Evolutionary conservation across 2,329 filamentous ascomycete species (phyloP).

Genomic region (Aaosphaeria pasadenensis): DNA sequence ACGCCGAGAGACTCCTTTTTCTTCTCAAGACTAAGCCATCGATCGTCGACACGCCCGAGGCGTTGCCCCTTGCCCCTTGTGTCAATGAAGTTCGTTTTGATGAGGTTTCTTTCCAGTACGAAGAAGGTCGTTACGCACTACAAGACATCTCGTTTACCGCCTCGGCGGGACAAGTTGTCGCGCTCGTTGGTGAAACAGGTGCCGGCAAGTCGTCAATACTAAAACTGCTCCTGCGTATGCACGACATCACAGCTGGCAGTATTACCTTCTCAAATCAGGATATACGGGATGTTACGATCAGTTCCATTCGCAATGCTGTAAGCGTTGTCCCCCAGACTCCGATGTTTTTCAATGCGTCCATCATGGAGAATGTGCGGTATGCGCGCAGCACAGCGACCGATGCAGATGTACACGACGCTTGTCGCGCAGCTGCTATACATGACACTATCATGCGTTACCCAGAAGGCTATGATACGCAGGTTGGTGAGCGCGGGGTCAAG

Average conservation of each 20-base stretch:
- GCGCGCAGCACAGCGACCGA: not conserved
- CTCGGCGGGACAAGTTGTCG: not conserved
- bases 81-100: conserved; percentile 64
- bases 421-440: not conserved
- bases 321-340: not conserved
- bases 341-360: not conserved
- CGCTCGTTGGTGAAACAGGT: not conserved
- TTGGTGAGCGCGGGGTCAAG: conserved; percentile 15
- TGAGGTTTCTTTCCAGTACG: conserved; percentile 81
- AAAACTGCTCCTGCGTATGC: not conserved
- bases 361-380: not conserved
- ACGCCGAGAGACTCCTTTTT: not conserved
- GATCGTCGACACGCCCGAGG: not conserved
- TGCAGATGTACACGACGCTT: not conserved
- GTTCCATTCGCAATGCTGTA: not conserved
- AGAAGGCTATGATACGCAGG: conserved; percentile 54
- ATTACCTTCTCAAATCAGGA: not conserved
- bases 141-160: not conserved
- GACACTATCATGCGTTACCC: conserved; percentile 32
- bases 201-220: not conserved
- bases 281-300: not conserved
- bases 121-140: not conserved
- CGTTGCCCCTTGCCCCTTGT: not conserved
- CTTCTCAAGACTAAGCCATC: not conserved
- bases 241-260: not conserved